phyloP scores from a whole-genome alignment of 805 yeast genomes.

The Barnettozyma botsteinii region DNA sequence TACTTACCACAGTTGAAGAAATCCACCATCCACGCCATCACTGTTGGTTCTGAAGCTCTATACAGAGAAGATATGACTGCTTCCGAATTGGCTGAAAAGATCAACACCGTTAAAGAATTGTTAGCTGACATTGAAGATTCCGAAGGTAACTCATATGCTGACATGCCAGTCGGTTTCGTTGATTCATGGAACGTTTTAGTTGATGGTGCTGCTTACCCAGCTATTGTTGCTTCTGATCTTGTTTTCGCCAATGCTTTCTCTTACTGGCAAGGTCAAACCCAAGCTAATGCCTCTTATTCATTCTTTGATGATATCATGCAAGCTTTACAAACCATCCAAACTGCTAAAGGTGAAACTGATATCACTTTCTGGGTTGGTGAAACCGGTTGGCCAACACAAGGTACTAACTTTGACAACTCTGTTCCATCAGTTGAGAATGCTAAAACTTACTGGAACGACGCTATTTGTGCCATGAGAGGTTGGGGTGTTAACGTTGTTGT shows the following conservation, averaged over 20 bases:
- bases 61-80: slow-evolving; percentile 88
- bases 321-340: slow-evolving; percentile 85
- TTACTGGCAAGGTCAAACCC: slow-evolving; percentile 97
- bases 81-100: slow-evolving; percentile 59
- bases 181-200: slow-evolving; percentile 94
- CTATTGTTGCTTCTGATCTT: slow-evolving; percentile 75
- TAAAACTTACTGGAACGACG: slow-evolving; percentile 75
- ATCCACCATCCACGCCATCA: slow-evolving; percentile 64
- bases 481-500: slow-evolving; percentile 93
- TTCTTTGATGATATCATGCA: slow-evolving; percentile 97
- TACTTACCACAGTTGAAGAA: slow-evolving; percentile 72
- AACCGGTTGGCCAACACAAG: slow-evolving; percentile 95
- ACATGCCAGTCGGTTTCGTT: slow-evolving; percentile 81
- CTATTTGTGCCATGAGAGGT: slow-evolving; percentile 87
- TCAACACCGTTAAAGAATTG: slow-evolving; percentile 54
- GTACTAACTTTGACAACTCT: slow-evolving; percentile 63
- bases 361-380: slow-evolving; percentile 94
- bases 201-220: slow-evolving; percentile 66
- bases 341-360: slow-evolving; percentile 80
- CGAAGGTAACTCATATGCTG: slow-evolving; percentile 70
- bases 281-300: slow-evolving; percentile 77
- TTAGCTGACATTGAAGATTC: slow-evolving; percentile 63
- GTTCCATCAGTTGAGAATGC: slow-evolving; percentile 73
- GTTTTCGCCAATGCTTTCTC: slow-evolving; percentile 94
- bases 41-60: slow-evolving; percentile 94